phyloP scores from a whole-genome alignment of 2,329 filamentous ascomycete genomes.

The Elsinoe fawcettii region DNA sequence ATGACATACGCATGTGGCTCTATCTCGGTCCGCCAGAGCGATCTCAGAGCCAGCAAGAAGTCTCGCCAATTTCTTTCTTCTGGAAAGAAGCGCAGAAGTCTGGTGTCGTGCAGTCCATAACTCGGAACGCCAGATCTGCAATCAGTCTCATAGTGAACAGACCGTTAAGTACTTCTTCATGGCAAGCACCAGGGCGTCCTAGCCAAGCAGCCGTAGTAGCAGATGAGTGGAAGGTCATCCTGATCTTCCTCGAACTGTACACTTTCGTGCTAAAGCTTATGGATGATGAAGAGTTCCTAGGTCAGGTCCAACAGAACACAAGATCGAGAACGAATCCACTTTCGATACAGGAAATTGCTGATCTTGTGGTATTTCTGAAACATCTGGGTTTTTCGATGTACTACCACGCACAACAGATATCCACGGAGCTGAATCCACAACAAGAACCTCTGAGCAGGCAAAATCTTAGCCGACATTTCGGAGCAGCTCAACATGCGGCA shows the following conservation, averaged over 20 bases:
- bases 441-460: constrained; percentile 12
- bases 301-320: constrained; percentile 24
- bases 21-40: constrained; percentile 54
- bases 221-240: constrained; percentile 78
- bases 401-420: constrained; percentile 66
- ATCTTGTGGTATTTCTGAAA: constrained; percentile 76
- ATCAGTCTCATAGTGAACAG: constrained; percentile 48
- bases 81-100: constrained; percentile 62
- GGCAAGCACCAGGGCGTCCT: constrained; percentile 27
- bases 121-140: constrained; percentile 50
- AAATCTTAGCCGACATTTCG: constrained; percentile 25
- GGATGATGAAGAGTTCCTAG: constrained; percentile 84
- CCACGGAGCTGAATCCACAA: constrained; percentile 13
- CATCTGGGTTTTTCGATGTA: constrained; percentile 84
- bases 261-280: constrained; percentile 86
- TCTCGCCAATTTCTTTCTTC: constrained; percentile 69
- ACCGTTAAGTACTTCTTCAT: constrained; percentile 16
- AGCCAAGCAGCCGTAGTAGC: constrained; percentile 37
- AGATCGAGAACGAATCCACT: constrained; percentile 59
- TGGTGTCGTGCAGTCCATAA: constrained; percentile 50
- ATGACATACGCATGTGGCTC: constrained; percentile 91
- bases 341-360: constrained; percentile 60
- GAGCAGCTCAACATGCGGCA: neutral
- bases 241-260: constrained; percentile 90
- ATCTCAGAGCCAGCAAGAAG: constrained; percentile 14